phyloP scores from a whole-genome alignment of 179 eudicot genomes.

The Amaranthus tricolor region DNA sequence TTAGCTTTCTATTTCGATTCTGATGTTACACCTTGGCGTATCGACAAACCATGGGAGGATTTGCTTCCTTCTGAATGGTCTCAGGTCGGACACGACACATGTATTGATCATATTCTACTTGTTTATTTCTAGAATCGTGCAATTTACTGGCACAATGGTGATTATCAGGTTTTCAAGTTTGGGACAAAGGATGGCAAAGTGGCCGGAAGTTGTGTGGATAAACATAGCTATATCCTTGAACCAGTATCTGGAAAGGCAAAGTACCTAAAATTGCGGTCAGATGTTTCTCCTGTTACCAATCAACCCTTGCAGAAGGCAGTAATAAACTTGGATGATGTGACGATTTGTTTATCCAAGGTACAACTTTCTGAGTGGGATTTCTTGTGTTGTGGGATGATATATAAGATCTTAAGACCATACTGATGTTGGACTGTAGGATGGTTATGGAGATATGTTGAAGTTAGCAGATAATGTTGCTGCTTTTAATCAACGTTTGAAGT shows the following conservation, averaged over 20 bases:
- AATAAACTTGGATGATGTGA: conserved; percentile 90
- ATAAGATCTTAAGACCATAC: conserved; percentile 17
- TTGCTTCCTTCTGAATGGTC: conserved; percentile 85
- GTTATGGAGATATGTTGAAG: conserved; percentile 84
- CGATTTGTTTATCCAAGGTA: conserved; percentile 88
- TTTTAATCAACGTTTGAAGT: conserved; percentile 83
- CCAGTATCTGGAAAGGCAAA: conserved; percentile 93
- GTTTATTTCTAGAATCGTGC: not conserved
- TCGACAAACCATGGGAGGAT: conserved; percentile 80
- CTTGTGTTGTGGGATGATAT: conserved; percentile 9
- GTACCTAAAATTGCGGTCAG: conserved; percentile 60
- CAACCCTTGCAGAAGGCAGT: conserved; percentile 78
- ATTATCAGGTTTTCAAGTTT: conserved; percentile 67
- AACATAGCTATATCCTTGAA: conserved; percentile 76
- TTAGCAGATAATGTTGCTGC: conserved; percentile 93
- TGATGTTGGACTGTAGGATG: conserved; percentile 29
- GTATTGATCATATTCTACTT: not conserved
- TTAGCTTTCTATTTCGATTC: conserved; percentile 89
- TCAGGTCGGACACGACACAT: conserved; percentile 45
- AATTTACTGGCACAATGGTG: conserved; percentile 8
- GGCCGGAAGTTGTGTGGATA: conserved; percentile 36
- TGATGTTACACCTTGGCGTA: conserved; percentile 75
- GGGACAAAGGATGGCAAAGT: conserved; percentile 77
- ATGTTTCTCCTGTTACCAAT: conserved; percentile 43
- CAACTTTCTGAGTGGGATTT: conserved; percentile 18